phyloP scores from a whole-genome alignment of 768 basidiomycete species.

The Lactarius pseudohatsudake region DNA sequence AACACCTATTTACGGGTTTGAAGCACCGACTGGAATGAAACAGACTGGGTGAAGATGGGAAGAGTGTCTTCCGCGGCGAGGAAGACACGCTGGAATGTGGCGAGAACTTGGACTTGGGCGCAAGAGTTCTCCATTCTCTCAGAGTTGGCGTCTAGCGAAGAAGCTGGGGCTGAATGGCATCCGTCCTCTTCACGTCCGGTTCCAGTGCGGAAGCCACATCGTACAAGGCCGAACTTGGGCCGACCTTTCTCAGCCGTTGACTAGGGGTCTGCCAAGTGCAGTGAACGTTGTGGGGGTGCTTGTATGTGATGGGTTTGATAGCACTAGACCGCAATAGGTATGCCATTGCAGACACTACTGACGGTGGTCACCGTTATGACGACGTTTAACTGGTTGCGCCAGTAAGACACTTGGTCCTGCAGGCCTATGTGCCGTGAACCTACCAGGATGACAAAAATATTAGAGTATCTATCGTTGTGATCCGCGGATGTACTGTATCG shows the following conservation, averaged over 20 bases:
- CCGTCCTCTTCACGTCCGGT: neutral
- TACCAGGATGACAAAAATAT: neutral
- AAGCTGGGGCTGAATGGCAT: neutral
- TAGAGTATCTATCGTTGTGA: neutral
- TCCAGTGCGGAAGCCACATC: constrained; percentile 12
- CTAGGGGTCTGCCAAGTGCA: neutral
- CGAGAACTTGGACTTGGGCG: neutral
- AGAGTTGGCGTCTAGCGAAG: neutral
- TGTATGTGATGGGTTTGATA: neutral
- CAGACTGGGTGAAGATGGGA: neutral
- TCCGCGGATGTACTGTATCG: neutral
- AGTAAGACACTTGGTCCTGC: neutral
- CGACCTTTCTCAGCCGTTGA: neutral
- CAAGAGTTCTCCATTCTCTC: neutral
- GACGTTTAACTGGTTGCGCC: neutral
- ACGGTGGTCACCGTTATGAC: neutral
- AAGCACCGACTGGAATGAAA: neutral
- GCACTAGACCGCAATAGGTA: neutral
- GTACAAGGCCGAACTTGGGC: neutral
- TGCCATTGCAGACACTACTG: neutral
- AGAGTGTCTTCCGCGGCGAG: neutral
- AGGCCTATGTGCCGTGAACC: neutral
- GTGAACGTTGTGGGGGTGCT: neutral
- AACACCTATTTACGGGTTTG: neutral
- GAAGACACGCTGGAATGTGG: neutral